phyloP scores from a whole-genome alignment of 352 stramenopile species.

The Phytophthora sp. region DNA sequence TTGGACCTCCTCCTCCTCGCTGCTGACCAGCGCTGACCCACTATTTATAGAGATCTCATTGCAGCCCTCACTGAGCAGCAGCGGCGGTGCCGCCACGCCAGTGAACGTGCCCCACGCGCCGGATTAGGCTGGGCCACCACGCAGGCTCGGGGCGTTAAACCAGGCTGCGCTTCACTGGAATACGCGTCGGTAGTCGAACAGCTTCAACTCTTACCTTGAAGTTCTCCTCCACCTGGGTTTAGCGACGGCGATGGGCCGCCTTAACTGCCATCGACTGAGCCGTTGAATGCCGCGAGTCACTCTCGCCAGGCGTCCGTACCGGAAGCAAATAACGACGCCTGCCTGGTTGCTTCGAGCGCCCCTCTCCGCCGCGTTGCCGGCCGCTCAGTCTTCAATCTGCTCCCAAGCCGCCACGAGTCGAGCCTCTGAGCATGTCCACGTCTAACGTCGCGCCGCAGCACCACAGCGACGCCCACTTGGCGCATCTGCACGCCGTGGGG shows the following conservation, averaged over 20 bases:
- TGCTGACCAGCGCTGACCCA: not conserved
- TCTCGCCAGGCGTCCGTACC: not conserved
- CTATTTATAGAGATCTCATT: slow-evolving; percentile 1
- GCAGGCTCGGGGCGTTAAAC: slow-evolving; percentile 6
- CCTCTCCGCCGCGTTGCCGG: not conserved
- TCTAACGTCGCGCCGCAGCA: slow-evolving; percentile 38
- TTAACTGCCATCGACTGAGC: not conserved
- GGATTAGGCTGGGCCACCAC: slow-evolving; percentile 5
- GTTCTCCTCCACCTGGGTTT: slow-evolving; percentile 3
- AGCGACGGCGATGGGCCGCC: not conserved
- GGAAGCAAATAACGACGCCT: not conserved
- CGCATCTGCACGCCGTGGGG: slow-evolving; percentile 30
- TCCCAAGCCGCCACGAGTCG: not conserved
- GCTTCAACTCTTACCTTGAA: slow-evolving; percentile 31
- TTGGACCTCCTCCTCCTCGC: not conserved
- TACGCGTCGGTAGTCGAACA: slow-evolving; percentile 11
- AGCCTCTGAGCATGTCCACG: slow-evolving; percentile 27
- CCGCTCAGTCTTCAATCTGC: slow-evolving; percentile 30
- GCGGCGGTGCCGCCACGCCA: too few species aligned
- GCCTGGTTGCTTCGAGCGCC: too few species aligned
- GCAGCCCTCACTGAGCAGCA: too few species aligned
- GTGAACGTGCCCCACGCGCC: not conserved
- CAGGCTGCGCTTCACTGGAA: slow-evolving; percentile 21
- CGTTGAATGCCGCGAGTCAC: not conserved
- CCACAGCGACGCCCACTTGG: slow-evolving; percentile 31